A percentile compares a stretch with the other conserved stretches of the same genome.
Conservation (phyloP, 805 yeast species). For the Hanseniaspora singularis region DNA sequence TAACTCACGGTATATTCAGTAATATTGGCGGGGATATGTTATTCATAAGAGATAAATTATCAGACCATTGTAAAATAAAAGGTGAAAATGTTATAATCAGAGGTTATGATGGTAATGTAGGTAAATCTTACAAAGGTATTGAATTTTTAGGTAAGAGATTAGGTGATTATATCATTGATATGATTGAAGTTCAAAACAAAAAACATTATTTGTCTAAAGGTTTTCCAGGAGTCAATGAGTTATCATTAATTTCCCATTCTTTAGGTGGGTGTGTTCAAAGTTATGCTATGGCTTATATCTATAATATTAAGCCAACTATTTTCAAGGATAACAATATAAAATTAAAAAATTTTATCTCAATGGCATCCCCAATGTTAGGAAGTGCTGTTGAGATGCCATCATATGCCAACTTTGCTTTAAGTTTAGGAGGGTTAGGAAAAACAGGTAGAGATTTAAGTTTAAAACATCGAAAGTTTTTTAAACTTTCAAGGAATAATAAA, state of each 20-base stretch:
- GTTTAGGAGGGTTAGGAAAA: conserved; percentile 80
- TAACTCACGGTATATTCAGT: conserved; percentile 89
- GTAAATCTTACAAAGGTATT: conserved; percentile 82
- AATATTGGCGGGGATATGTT: conserved; percentile 85
- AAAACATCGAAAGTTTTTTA: conserved; percentile 28
- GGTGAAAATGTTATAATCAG: conserved; percentile 64
- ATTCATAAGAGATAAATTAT: conserved; percentile 70
- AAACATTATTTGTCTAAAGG: conserved; percentile 36
- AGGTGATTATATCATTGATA: conserved; percentile 48
- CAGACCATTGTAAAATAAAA: conserved; percentile 33
- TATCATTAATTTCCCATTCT: conserved; percentile 88
- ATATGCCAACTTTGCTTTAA: conserved; percentile 70
- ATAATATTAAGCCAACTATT: conserved; percentile 50
- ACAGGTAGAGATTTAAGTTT: conserved; percentile 87
- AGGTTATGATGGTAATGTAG: conserved; percentile 72
- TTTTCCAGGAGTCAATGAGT: conserved; percentile 19
- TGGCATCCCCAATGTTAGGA: conserved; percentile 86
- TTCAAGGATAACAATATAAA: conserved; percentile 39
- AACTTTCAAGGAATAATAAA: conserved; percentile 22
- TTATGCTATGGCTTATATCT: conserved; percentile 73
- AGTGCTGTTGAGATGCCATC: conserved; percentile 78
- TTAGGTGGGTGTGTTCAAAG: conserved; percentile 88
- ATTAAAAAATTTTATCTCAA: conserved; percentile 67
- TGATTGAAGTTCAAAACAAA: conserved; percentile 37
- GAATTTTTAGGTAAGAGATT: conserved; percentile 71